These are phyloP conservation scores for Trametes sanguinea DNA, from an alignment of 768 basidiomycete genomes.

Conservation along the genomic window DNA sequence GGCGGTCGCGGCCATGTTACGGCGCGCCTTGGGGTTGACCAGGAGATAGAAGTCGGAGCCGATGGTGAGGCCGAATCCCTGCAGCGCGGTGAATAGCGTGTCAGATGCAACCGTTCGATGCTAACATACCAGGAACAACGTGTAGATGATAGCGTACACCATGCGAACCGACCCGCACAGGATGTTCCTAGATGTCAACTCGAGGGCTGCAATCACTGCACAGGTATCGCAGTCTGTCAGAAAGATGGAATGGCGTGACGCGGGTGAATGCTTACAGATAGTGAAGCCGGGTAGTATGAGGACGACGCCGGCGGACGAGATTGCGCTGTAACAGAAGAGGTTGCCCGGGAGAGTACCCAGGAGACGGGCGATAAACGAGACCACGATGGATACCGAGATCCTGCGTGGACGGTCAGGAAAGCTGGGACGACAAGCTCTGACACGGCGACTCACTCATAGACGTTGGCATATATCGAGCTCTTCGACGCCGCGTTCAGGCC, in stretches of 20 bases:
- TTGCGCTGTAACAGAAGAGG: conserved; percentile 86
- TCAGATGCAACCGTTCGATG: too few relatives aligned
- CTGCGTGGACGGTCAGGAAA: conserved; percentile 38
- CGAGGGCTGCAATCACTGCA: conserved; percentile 74
- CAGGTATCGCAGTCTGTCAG: not conserved
- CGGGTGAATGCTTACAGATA: conserved; percentile 52
- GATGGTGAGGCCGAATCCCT: conserved; percentile 85
- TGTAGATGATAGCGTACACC: conserved; percentile 86
- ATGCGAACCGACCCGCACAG: conserved; percentile 82
- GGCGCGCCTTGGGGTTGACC: conserved; percentile 59
- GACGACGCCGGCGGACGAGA: conserved; percentile 89
- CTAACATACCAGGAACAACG: conserved; percentile 55
- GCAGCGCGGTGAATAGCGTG: not conserved
- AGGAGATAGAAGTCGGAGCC: conserved; percentile 82
- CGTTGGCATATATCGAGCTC: conserved; percentile 90
- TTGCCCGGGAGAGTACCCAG: conserved; percentile 74
- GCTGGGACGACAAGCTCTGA: not conserved
- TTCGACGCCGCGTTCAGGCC: conserved; percentile 82
- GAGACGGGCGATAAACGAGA: conserved; percentile 79
- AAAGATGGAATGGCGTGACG: not conserved
- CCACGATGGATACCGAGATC: conserved; percentile 81
- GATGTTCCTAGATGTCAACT: conserved; percentile 78
- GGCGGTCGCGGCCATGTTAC: conserved; percentile 34
- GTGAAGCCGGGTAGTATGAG: conserved; percentile 88
- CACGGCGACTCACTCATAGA: conserved; percentile 75